Evolutionary conservation across 805 yeast genomes (phyloP), one percentile per base, ranked within the genome.

Genomic region (Lachancea dasiensis): DNA sequence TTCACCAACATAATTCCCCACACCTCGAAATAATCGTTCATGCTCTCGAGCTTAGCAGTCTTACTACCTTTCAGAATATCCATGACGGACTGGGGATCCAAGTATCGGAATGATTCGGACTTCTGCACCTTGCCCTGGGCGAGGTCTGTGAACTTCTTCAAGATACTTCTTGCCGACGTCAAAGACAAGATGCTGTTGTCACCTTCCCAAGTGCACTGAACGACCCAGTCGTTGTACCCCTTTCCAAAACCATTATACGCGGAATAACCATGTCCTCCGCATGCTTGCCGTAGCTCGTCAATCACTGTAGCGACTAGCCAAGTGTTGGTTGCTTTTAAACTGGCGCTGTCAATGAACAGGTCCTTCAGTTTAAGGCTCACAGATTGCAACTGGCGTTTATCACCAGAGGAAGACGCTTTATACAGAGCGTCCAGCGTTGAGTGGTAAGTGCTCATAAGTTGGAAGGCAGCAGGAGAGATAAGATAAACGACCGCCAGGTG

Each of bases 131-230:
- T 60, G 36, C 69, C 69, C 40, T 56, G 59, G 13, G 57, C 51
- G 16, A 65, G 52, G 39, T 62, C 67, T 31, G 58, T 56, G 44
- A 65, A 65, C 46, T 67, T 67, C 47, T 68, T 68, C 37, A 68
- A 50, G 27, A 68, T 67, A 19, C 92, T 77, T 60, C 90, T 79
- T 41, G 95, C 97, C 42, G 86, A 76, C 38, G 86, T 80, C 62
- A 86, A 77, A 2, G 87, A 83, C 47, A 89, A 70, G 30, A 89
- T 81, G 54, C 79, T 87, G 68, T 89, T 89, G 63, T 89, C 97
- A 62, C 97, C 97, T 68, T 89, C 97, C 97, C 97, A 89, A 14
- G 97, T 89, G 64, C 95, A 87, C 66, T 89, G 96, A 27, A 89
- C 96, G n/a, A 84, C 95, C 86, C 95, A 90, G 61, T 89, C 97